Evolutionary conservation across 2,329 filamentous ascomycete genomes (phyloP), one percentile per base, ranked within the genome.

Genomic region (Clarireedia sp.): DNA sequence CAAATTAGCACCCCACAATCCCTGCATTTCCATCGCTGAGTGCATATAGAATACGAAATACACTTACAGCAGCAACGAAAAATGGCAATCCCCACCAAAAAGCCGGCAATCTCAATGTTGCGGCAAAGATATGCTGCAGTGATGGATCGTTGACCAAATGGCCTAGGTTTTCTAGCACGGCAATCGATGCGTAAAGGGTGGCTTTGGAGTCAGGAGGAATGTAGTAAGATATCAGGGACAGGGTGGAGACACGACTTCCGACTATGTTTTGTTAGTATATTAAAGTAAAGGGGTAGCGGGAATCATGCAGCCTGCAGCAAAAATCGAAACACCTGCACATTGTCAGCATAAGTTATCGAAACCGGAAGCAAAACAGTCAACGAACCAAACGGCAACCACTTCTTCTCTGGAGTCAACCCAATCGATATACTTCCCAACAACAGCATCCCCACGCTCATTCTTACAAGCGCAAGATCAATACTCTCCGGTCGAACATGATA

Each of bases 41-140:
- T 21, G 19, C 24, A 29, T 29, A 3, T 0, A 12, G 21, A 5
- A 33, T 54, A 16, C 16, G 10, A 12, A 45, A 21, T 3, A 23
- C 44, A 63, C 67, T 62, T 46, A 68, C 67, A 51, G 66, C 56
- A 43, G 56, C 65, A 36, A 68, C 60, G 48, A 67, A 68, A 44
- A 68, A 68, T 3, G 66, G 64, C 24, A 64, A 48, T 3, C 62
- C 63, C 17, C 59, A 58, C 66, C 66, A 68, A 33, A 63, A 57
- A 8, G 58, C 21, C 4, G 60, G 37, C 3, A 66, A 26, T 26
- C 49, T 48, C 29, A 68, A 48, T 8, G 63, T 60, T 16, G 57
- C 56, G 9, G 67, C 64, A 49, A 67, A 66, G 9, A 67, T 63
- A 23, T 66, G 60, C 51, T 64, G 63, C 57, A 68, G 63, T 1